Percentiles rank a stretch among this genome's conserved stretches.
These are phyloP conservation scores for Xerocomus amazonicus DNA, from an alignment of 1,284 basidiomycete genomes.

Conservation along the genomic window DNA sequence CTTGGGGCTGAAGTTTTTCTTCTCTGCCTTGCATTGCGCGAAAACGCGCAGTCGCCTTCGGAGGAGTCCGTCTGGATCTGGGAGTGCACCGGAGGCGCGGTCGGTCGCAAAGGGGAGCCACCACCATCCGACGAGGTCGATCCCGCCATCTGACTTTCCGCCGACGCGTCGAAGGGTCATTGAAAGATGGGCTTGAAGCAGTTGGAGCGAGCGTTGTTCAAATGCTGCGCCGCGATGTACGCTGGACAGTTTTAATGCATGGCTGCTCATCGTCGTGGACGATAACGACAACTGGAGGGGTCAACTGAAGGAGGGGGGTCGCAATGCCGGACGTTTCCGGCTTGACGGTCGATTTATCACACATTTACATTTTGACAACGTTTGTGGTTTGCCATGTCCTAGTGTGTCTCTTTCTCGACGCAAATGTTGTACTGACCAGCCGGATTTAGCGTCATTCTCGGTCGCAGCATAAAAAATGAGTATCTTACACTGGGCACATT, in stretches of 20 bases:
- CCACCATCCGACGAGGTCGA: slow-evolving; percentile 94
- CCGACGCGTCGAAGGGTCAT: slow-evolving; percentile 81
- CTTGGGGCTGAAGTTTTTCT: slow-evolving; percentile 71
- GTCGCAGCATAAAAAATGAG: slow-evolving; percentile 73
- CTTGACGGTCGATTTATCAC: neutral
- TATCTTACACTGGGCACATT: slow-evolving; percentile 70
- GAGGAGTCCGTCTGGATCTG: slow-evolving; percentile 20
- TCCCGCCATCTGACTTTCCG: slow-evolving; percentile 78
- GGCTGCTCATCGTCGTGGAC: slow-evolving; percentile 1
- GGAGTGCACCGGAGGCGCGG: slow-evolving; percentile 5
- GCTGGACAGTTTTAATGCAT: slow-evolving; percentile 34
- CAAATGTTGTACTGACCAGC: slow-evolving; percentile 10
- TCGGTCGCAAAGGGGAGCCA: slow-evolving; percentile 54
- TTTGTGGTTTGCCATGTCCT: slow-evolving; percentile 37
- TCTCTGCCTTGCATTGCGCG: slow-evolving; percentile 89
- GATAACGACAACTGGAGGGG: slow-evolving; percentile 6
- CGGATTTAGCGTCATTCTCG: slow-evolving; percentile 58
- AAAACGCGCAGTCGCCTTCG: slow-evolving; percentile 65
- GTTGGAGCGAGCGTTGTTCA: slow-evolving; percentile 62
- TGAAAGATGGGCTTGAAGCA: slow-evolving; percentile 64
- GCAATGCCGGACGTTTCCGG: slow-evolving; percentile 23
- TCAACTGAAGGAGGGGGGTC: slow-evolving; percentile 14
- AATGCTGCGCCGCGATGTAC: slow-evolving; percentile 70
- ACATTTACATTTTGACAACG: neutral
- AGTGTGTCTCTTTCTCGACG: slow-evolving; percentile 27